Base-by-base conservation (phyloP, 805 yeast species). In the Teunomyces cretensis region DNA sequence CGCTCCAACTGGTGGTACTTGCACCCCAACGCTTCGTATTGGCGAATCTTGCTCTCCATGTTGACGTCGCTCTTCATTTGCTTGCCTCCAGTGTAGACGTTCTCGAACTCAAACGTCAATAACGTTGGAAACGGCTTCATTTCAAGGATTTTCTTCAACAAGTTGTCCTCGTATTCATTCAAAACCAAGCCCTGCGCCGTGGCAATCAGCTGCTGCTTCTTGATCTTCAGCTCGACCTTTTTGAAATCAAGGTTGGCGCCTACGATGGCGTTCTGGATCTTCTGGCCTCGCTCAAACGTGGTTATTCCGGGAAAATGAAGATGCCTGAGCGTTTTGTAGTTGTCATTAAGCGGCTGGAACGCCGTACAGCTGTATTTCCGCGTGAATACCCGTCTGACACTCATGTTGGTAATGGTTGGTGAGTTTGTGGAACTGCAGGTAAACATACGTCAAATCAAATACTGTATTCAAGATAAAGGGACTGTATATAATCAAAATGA, bases 51-150 rank as follows among this genome's bases (percentile, higher is more conserved):
- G 5, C 54, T 59, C 14, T 42, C 45, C 24, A 63, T 61, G 1
- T 74, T 61, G 0, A 82, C 66, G 27, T 76, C 72, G 26, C 76
- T 75, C 51, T 78, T 78, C 61, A 90, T 87, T 50, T 96, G 76
- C 54, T 91, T 81, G 1, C 99, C 99, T 9, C 95, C 92, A 0
- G 99, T 92, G 60, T 88, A 90, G 0, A 90, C 89, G 2, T 90
- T 88, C 14, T 80, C 74, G 67, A 94, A 87, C 59, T 94, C 91
- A 67, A 89, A 90, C 1, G 96, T 85, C 12, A 92, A 67, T 4
- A 91, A 63, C 0, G 84, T 75, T 0, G 96, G 92, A 28, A 69
- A 65, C 1, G 88, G 86, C 50, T 78, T 76, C 74, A 64, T 56
- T 6, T 50, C 51, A n/a, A 72, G 39, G 15, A 79, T 72, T 40